Evolutionary conservation across 2,329 filamentous ascomycete species (phyloP), one percentile per base, ranked within the genome.

Genomic region (Thielaviopsis euricoi): DNA sequence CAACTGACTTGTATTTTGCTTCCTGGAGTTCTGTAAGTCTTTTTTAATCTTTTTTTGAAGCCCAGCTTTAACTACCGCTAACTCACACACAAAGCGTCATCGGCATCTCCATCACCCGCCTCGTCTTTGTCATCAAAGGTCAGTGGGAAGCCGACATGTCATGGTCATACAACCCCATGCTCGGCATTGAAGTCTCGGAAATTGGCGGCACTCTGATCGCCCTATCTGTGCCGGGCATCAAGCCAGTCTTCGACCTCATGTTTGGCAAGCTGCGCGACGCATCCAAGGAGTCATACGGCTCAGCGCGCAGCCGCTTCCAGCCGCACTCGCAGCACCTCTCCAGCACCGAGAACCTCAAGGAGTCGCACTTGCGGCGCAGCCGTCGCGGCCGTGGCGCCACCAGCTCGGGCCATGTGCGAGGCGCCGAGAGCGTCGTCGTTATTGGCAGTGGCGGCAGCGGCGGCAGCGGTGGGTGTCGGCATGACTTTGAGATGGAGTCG

Each of bases 101-200:
- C 57, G 69, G 68, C 6, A 76, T 78, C 25, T 77, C 75, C 1
- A 67, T 73, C 17, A 64, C 72, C 15, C 73, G 76, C 4, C 65
- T 77, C 22, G 69, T 72, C 26, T 69, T 78, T 17, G 74, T 77
- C 1, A 71, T 76, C 48, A 62, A 67, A 23, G 74, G 75, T 0
- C 74, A 77, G 57, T 73, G 71, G 72, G 66, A 73, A 26, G 58
- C 66, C 1, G 76, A 78, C 62, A 68, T 68, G 65, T 76, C 74
- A 17, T 78, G 76, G 76, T 67, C 69, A 23, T 78, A 78, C 63
- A 72, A 76, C 56, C 72, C 75, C 0, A 71, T 77, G 67, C 65
- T 78, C 3, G 73, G 67, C 2, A 70, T 77, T 3, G 75, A 78
- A 64, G 72, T 72, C 2, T 71, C 75, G 1, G 76, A 78, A 48